These are phyloP conservation scores for Vigna trinervia DNA, from an alignment of 306 rosid genomes.

Conservation along the genomic window DNA sequence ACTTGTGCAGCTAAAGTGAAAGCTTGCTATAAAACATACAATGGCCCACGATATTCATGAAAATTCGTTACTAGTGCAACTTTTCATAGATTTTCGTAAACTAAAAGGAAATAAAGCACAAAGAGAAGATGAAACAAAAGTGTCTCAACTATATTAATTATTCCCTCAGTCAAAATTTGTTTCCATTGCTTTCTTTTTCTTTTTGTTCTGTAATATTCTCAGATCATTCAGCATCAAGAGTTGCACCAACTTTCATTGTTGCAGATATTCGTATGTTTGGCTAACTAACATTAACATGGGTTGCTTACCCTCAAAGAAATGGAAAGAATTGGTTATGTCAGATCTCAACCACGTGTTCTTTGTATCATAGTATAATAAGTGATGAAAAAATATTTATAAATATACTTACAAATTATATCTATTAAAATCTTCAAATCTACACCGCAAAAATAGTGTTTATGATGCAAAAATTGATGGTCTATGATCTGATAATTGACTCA, in stretches of 20 bases:
- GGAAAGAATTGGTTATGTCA: not conserved
- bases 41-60: conserved; percentile 17
- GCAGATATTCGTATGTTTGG: not conserved
- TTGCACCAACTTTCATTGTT: conserved; percentile 8
- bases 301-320: conserved; percentile 36
- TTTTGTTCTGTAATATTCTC: conserved; percentile 12
- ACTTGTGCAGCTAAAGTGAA: conserved; percentile 11
- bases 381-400: no score
- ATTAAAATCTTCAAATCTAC: no score
- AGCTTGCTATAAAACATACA: not conserved
- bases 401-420: no score
- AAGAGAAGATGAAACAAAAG: not conserved
- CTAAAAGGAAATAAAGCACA: conserved; percentile 28
- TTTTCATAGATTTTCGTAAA: conserved; percentile 14
- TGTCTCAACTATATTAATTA: not conserved
- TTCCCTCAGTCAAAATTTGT: not conserved
- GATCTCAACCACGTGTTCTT: not conserved
- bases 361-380: no score
- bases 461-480: not conserved
- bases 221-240: not conserved
- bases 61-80: conserved; percentile 4
- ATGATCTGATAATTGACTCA: not conserved
- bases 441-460: no score
- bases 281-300: not conserved
- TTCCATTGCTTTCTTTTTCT: not conserved